Percentiles rank a stretch among this genome's conserved stretches.
Conservation (phyloP, 106 monocot genomes). For the Cymbidium sinense region DNA sequence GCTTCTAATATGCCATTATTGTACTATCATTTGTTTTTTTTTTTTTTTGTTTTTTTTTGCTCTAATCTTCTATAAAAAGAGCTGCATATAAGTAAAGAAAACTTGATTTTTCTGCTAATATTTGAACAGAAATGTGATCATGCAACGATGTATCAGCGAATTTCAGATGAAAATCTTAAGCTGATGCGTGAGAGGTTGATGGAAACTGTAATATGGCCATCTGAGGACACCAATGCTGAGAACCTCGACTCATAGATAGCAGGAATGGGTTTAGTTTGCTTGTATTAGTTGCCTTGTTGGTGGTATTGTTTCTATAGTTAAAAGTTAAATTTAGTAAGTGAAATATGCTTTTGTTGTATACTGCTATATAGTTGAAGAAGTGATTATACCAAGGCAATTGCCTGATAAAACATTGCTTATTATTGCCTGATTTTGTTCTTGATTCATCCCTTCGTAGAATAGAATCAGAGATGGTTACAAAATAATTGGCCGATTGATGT, state of each 20-base stretch:
- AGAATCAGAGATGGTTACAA: no score
- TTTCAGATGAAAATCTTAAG: constrained; percentile 76
- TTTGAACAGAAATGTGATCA: constrained; percentile 78
- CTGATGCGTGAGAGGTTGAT: constrained; percentile 85
- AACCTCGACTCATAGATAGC: constrained; percentile 34
- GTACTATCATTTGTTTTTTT: no score
- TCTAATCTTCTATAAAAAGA: no score
- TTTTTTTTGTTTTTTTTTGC: no score
- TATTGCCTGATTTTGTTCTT: no score
- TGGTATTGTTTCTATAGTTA: neutral
- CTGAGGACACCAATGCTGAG: constrained; percentile 86
- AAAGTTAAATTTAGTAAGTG: neutral
- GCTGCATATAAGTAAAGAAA: neutral
- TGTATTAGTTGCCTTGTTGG: no score
- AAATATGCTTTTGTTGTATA: neutral
- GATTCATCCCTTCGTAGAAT: no score
- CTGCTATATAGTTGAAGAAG: neutral
- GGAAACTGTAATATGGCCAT: constrained; percentile 93
- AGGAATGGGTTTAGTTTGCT: neutral
- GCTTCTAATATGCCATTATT: neutral
- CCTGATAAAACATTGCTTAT: neutral
- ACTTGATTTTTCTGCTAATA: constrained; percentile 2
- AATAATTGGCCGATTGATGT: no score
- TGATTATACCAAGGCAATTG: neutral
- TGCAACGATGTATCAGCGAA: constrained; percentile 78